phyloP scores from a whole-genome alignment of 305 asterid species.

The Solanum hybrid region DNA sequence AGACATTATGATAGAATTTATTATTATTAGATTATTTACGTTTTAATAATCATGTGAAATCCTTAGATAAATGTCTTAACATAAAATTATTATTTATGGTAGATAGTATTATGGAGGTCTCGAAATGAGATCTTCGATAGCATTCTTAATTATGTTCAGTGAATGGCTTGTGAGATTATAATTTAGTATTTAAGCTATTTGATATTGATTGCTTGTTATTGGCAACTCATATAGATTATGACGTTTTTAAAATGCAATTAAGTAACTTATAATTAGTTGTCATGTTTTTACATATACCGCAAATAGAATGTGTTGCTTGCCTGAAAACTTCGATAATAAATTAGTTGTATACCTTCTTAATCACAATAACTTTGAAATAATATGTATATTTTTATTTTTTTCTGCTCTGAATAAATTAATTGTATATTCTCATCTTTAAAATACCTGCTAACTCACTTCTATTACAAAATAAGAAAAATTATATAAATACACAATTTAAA shows the following conservation, averaged over 20 bases:
- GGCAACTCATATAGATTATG: not conserved
- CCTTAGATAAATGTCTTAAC: not conserved
- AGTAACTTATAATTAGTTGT: slow-evolving; percentile 81
- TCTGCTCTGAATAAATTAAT: too few relatives aligned
- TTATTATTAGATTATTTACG: not conserved
- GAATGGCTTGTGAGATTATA: not conserved
- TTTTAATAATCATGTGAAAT: not conserved
- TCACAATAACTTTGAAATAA: not conserved
- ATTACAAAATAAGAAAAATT: too few relatives aligned
- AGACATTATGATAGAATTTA: not conserved
- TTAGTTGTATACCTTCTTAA: not conserved
- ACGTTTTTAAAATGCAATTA: slow-evolving; percentile 38
- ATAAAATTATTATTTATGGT: not conserved
- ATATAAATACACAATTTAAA: too few relatives aligned
- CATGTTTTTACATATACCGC: slow-evolving; percentile 98
- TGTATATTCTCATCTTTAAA: too few relatives aligned
- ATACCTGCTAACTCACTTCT: too few relatives aligned
- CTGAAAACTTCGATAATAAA: slow-evolving; percentile 40
- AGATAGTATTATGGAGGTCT: not conserved
- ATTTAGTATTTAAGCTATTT: not conserved
- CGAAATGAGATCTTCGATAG: not conserved
- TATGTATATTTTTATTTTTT: too few relatives aligned
- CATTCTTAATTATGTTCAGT: not conserved
- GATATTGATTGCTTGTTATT: not conserved
- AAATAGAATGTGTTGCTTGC: slow-evolving; percentile 82